Conservation (phyloP, 805 yeast genomes). For the Kazachstania martiniae region DNA sequence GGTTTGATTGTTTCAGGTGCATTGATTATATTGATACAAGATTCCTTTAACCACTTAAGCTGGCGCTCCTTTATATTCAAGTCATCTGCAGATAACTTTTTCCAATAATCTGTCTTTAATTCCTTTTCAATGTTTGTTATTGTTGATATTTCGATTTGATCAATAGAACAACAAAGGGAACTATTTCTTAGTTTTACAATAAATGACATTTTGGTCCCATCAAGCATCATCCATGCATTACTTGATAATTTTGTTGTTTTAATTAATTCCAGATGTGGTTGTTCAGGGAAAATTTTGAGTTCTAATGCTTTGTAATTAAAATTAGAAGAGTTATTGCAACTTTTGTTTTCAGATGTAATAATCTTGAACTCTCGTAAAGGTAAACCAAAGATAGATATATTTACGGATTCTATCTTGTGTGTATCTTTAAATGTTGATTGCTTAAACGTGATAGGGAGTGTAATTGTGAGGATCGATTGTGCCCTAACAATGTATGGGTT, state of each 20-base stretch:
- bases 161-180: constrained; percentile 18
- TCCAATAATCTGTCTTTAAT: constrained; percentile 22
- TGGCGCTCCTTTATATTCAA: constrained; percentile 19
- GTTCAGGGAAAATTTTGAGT: constrained; percentile 22
- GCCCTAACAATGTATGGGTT: constrained; percentile 30
- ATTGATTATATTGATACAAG: constrained; percentile 11
- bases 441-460: constrained; percentile 16
- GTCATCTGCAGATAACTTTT: constrained; percentile 19
- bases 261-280: constrained; percentile 22
- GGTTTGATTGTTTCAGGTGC: constrained; percentile 15
- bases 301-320: constrained; percentile 6
- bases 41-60: constrained; percentile 14
- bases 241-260: constrained; percentile 15
- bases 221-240: constrained; percentile 23
- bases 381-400: constrained; percentile 18
- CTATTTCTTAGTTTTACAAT: constrained; percentile 17
- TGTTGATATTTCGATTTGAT: constrained; percentile 15
- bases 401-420: constrained; percentile 9
- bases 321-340: neutral
- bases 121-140: constrained; percentile 16
- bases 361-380: constrained; percentile 11
- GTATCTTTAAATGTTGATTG: constrained; percentile 8
- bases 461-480: constrained; percentile 28
- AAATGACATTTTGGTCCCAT: constrained; percentile 20
- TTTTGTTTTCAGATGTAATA: constrained; percentile 7